Percentiles rank a stretch among this genome's conserved stretches.
Conservation (phyloP, 306 rosid genomes). For the Alnus glutinosa region DNA sequence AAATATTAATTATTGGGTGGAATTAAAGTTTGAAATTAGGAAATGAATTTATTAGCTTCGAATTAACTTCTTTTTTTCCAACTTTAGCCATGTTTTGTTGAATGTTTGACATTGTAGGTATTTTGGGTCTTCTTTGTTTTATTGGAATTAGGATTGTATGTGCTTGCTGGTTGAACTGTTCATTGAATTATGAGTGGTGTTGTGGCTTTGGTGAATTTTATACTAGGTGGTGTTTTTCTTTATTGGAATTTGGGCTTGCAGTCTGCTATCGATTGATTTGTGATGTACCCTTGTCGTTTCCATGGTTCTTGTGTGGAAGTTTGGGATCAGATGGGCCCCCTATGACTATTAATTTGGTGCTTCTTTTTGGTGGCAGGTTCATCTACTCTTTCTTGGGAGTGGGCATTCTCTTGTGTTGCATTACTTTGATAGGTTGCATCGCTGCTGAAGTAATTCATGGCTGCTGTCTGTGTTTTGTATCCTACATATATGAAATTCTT, state of each 20-base stretch:
- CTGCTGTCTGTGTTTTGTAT: slow-evolving; percentile 96
- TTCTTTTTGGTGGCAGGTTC: slow-evolving; percentile 64
- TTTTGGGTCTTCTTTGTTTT: not conserved
- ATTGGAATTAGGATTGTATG: slow-evolving; percentile 17
- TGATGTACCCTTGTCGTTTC: slow-evolving; percentile 16
- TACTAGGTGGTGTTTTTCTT: not conserved
- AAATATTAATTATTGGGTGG: not conserved
- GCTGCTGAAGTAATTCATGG: slow-evolving; percentile 86
- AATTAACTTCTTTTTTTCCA: not conserved
- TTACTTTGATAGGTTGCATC: slow-evolving; percentile 75
- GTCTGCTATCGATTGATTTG: slow-evolving; percentile 12
- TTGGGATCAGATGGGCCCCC: not conserved
- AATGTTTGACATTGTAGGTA: not conserved
- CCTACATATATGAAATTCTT: slow-evolving; percentile 34
- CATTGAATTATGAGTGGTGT: too few species aligned
- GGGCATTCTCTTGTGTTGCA: slow-evolving; percentile 68
- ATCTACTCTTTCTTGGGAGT: slow-evolving; percentile 84
- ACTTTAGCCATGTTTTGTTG: not conserved
- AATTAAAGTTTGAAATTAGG: not conserved
- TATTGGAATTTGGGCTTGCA: slow-evolving; percentile 12
- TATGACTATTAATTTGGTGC: slow-evolving; percentile 10
- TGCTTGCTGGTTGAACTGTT: not conserved
- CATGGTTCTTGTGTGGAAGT: slow-evolving; percentile 1
- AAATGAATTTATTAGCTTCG: not conserved
- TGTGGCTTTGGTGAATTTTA: not conserved